Evolutionary conservation across 768 basidiomycete species (phyloP).

Genomic region (Lentinula lateritia): DNA sequence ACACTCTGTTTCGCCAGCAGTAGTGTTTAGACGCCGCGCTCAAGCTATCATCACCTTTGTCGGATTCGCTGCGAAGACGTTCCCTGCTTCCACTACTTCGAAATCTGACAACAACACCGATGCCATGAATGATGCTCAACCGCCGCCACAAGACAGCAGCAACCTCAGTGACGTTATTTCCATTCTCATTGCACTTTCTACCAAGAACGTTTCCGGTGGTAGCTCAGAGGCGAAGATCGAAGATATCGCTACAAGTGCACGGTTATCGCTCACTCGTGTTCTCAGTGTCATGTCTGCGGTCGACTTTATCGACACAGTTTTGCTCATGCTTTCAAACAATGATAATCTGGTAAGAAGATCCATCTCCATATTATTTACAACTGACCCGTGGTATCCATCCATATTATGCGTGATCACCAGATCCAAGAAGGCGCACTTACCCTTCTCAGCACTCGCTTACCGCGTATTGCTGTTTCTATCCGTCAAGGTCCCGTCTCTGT

Average conservation of each 20-base stretch:
- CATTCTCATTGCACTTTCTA: conserved; percentile 42
- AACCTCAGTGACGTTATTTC: conserved; percentile 39
- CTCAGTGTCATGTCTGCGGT: conserved; percentile 63
- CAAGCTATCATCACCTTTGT: conserved; percentile 65
- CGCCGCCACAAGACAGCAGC: conserved; percentile 11
- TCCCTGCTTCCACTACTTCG: conserved; percentile 12
- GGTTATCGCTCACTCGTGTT: conserved; percentile 44
- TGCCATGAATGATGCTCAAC: neutral
- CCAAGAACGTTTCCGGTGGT: conserved; percentile 21
- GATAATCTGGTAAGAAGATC: conserved; percentile 44
- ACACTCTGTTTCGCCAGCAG: conserved; percentile 36
- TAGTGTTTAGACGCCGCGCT: conserved; percentile 51
- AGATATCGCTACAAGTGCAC: conserved; percentile 42
- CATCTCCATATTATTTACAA: conserved; percentile 4
- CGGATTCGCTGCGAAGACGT: conserved; percentile 41
- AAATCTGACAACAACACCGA: neutral
- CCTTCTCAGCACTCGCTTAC: conserved; percentile 62
- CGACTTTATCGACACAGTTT: conserved; percentile 58
- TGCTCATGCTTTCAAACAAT: conserved; percentile 49
- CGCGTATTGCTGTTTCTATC: conserved; percentile 47
- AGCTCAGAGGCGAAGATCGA: conserved; percentile 30
- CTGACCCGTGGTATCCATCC: too few species aligned
- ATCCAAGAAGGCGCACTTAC: conserved; percentile 64
- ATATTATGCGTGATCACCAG: conserved; percentile 25
- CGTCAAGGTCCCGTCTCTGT: conserved; percentile 43